Evolutionary conservation across 75 land plant species (phyloP).

Genomic region (Chamaecyparis obtusa): DNA sequence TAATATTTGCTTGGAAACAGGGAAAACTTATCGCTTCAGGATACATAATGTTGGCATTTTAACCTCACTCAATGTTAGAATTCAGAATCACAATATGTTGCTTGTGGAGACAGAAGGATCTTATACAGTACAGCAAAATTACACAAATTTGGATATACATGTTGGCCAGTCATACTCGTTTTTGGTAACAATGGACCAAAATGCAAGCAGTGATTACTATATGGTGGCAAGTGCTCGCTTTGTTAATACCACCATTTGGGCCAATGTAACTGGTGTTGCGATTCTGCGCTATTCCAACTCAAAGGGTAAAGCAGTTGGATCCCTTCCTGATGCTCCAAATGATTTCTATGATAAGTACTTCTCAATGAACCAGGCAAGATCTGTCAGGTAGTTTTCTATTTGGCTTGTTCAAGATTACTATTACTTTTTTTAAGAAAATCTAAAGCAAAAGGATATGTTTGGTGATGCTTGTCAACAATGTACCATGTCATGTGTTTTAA

Average conservation of each 20-base stretch:
- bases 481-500: background rate
- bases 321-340: slow-evolving; percentile 64
- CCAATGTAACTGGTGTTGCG: slow-evolving; percentile 69
- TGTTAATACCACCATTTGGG: slow-evolving; percentile 69
- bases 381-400: slow-evolving; percentile 57
- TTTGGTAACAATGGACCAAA: slow-evolving; percentile 85
- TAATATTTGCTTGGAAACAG: slow-evolving; percentile 30
- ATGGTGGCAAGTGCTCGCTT: slow-evolving; percentile 90
- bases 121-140: slow-evolving; percentile 78
- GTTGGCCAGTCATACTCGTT: slow-evolving; percentile 90
- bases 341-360: slow-evolving; percentile 72
- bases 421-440: too few relatives aligned
- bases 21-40: slow-evolving; percentile 78
- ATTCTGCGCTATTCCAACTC: slow-evolving; percentile 66
- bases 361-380: slow-evolving; percentile 81
- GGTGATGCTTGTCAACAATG: background rate
- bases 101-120: slow-evolving; percentile 89
- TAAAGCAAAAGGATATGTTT: background rate
- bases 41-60: slow-evolving; percentile 76
- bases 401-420: background rate
- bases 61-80: slow-evolving; percentile 82
- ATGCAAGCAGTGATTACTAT: slow-evolving; percentile 81
- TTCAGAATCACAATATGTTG: slow-evolving; percentile 72
- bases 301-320: slow-evolving; percentile 56
- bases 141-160: slow-evolving; percentile 83